Base-by-base conservation (phyloP, 768 basidiomycete genomes). In the Leccinum pellstonianum region DNA sequence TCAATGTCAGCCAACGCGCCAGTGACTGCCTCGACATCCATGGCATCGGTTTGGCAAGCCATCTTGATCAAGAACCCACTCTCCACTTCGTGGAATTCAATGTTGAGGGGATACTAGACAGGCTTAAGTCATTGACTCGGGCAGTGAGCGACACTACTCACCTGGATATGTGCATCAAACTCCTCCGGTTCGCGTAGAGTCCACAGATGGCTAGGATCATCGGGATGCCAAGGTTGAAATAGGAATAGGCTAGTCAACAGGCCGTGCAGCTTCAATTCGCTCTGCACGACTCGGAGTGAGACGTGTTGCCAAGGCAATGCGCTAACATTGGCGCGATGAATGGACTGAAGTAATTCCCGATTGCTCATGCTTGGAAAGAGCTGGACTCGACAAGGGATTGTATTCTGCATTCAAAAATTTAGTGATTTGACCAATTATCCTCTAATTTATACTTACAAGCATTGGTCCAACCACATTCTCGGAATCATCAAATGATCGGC, bases 401-500 rank as follows among this genome's bases (percentile, higher is more conserved):
- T 27, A 27, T 27, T 27, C 25, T 27, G 25, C 25, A 1, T 27
- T 27, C 25, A 27, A 23, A 25, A 27, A 27, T 27, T 27, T 6
- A 27, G 25, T 27, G 25, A 27, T 27, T 27, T 27, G 25, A 27
- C 25, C 25, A 27, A 7, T 6, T 27, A 27, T 27, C 25, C 6
- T 27, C 25, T 27, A 27, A 27, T 27, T 53, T 37, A n/a, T 29
- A 68, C 78, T 63, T 54, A 81, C 81, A 58, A 82, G 64, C 56
- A 80, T 74, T 5, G 81, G 81, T 4, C 81, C 81, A 54, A 81
- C 74, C 3, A 80, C 78, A 10, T 75, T 67, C 63, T 81, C 80
- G 9, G 77, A 74, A 37, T 72, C 73, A 21, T 73, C 73, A 15
- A 77, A 69, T 48, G 70, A 75, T 55, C 81, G 70, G 47, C 81